Evolutionary conservation across 805 yeast genomes (phyloP), one percentile per base, ranked within the genome.

Genomic region (Candida nitratophila): DNA sequence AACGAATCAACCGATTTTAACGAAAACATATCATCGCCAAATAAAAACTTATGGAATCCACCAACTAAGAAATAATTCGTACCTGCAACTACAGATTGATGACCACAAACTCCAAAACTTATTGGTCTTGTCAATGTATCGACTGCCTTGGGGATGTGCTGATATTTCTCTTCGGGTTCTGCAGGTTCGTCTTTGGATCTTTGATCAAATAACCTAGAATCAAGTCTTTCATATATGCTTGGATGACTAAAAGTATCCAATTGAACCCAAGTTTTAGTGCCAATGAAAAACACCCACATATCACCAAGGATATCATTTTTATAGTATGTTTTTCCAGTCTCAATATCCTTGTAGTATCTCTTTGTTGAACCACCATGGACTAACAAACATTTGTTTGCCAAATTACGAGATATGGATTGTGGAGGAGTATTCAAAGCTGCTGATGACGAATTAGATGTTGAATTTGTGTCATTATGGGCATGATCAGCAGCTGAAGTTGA

Each of bases 221-320:
- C 59, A n/a, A 58, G 57, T 12, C 57, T 53, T 8, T 24, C 39
- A 36, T 36, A 36, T 9, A 36, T 21, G 21, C 12, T 22, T 14
- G 49, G 42, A 43, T 63, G 63, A 17, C 62, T 67, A 42, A 34
- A 56, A 0, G 65, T 51, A 1, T 48, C 45, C 1, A 60, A 30
- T 16, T 48, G 41, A 15, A 40, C 35, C 81, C 81, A 76, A 2
- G 54, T 53, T 45, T 71, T 76, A 1, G 61, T 50, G 26, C 64
- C 66, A 22, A 76, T 50, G 48, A 73, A 71, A 48, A 72, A 76
- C 61, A 68, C 64, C 81, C 81, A 76, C 51, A 68, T 51, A 55
- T 76, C 81, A 24, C 76, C 74, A 22, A 61, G 53, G 11, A 74
- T 66, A 16, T 63, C 55, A 10, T 43, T 44, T 32, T 44, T 51